Conservation (phyloP, 2,329 filamentous ascomycete species). For the Thielaviopsis ethacetica region DNA sequence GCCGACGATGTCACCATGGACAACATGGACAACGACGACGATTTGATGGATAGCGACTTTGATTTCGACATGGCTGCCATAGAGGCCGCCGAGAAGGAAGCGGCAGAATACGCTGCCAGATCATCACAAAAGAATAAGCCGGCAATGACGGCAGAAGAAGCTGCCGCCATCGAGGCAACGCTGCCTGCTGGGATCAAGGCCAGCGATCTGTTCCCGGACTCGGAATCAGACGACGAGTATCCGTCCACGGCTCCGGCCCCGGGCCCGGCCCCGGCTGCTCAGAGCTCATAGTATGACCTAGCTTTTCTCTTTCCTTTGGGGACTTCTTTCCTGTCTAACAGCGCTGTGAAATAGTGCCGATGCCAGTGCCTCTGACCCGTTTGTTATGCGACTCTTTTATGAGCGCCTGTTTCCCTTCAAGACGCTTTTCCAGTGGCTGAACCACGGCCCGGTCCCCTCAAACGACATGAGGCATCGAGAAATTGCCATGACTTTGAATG, state of each 20-base stretch:
- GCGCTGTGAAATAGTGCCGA: constrained; percentile 4
- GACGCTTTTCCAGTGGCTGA: constrained; percentile 93
- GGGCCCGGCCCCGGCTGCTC: constrained; percentile 23
- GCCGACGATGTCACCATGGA: constrained; percentile 26
- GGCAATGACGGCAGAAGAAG: constrained; percentile 20
- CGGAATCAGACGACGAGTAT: constrained; percentile 46
- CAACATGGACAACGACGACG: constrained; percentile 5
- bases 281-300: constrained; percentile 7
- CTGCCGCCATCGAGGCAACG: constrained; percentile 27
- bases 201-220: constrained; percentile 43
- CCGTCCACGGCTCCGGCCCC: constrained; percentile 25
- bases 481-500: constrained; percentile 88
- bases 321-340: not conserved
- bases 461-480: constrained; percentile 86
- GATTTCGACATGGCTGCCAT: constrained; percentile 14
- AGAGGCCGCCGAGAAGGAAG: constrained; percentile 13
- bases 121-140: not conserved
- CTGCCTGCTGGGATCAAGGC: constrained; percentile 4
- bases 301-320: not conserved
- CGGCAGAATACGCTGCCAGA: not conserved
- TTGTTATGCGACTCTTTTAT: constrained; percentile 86
- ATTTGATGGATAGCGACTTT: constrained; percentile 9
- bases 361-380: constrained; percentile 11
- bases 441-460: constrained; percentile 73
- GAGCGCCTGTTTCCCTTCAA: constrained; percentile 90